phyloP scores from a whole-genome alignment of 2,329 filamentous ascomycete species.

The Venturia aucupariae region DNA sequence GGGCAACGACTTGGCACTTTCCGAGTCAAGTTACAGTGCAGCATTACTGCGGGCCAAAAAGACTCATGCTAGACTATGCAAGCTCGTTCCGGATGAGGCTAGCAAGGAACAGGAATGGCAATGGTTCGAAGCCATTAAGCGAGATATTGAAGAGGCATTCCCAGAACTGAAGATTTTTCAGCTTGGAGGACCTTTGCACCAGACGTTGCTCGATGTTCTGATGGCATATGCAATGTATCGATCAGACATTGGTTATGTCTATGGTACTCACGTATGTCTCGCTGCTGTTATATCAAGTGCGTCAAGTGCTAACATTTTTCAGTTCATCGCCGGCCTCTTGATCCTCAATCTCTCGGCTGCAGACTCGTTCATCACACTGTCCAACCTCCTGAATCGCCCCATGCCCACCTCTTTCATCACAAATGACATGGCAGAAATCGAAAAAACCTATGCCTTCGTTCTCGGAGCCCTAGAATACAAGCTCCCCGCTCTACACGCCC shows the following conservation, averaged over 20 bases:
- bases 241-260: constrained; percentile 69
- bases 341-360: constrained; percentile 60
- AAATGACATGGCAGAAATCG: constrained; percentile 57
- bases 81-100: constrained; percentile 34
- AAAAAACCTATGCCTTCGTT: constrained; percentile 59
- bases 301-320: neutral
- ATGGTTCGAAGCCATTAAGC: constrained; percentile 56
- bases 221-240: constrained; percentile 76
- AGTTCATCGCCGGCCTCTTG: constrained; percentile 65
- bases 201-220: constrained; percentile 60
- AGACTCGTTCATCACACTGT: constrained; percentile 60
- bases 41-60: constrained; percentile 59
- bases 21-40: constrained; percentile 57
- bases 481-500: constrained; percentile 52
- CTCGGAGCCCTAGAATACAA: constrained; percentile 58
- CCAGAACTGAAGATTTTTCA: constrained; percentile 66
- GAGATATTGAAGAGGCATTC: constrained; percentile 60
- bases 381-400: constrained; percentile 69
- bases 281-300: no score
- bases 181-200: constrained; percentile 57
- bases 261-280: constrained; percentile 60
- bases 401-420: constrained; percentile 68
- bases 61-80: constrained; percentile 47
- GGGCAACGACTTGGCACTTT: constrained; percentile 63
- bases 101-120: constrained; percentile 43